Conservation (phyloP, 2,329 filamentous ascomycete species). For the Pseudogymnoascus sp. region DNA sequence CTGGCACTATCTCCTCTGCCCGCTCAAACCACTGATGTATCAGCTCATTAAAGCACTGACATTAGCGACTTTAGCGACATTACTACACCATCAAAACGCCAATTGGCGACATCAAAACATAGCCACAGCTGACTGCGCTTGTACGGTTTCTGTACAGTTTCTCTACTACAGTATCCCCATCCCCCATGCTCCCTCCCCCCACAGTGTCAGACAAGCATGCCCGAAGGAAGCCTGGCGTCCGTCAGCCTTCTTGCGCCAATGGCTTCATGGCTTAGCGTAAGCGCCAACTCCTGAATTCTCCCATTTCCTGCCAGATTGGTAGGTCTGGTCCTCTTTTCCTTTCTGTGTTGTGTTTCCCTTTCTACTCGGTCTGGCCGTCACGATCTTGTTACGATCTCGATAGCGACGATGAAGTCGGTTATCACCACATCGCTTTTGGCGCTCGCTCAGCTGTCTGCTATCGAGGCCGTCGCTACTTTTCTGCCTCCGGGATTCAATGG, state of each 20-base stretch:
- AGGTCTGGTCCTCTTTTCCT: neutral
- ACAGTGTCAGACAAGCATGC: neutral
- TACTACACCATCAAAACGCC: neutral
- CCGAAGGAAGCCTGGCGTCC: neutral
- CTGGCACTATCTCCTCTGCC: neutral
- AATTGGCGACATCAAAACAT: neutral
- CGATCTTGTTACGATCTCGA: constrained; percentile 1
- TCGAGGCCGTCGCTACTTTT: neutral
- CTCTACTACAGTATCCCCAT: neutral
- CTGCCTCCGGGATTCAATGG: neutral
- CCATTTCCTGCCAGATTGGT: neutral
- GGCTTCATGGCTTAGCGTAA: neutral
- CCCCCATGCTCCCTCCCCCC: neutral
- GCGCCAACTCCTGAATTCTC: neutral
- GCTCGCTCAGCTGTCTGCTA: neutral
- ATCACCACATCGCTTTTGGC: neutral
- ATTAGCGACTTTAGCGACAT: neutral
- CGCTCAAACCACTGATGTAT: neutral
- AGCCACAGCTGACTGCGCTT: neutral
- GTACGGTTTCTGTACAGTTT: neutral
- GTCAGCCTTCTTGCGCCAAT: neutral
- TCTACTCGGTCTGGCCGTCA: neutral
- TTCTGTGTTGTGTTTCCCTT: neutral
- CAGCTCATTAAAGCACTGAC: constrained; percentile 2
- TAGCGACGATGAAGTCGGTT: constrained; percentile 3